phyloP scores from a whole-genome alignment of 352 stramenopile genomes.

The Globisporangium takayamanum region DNA sequence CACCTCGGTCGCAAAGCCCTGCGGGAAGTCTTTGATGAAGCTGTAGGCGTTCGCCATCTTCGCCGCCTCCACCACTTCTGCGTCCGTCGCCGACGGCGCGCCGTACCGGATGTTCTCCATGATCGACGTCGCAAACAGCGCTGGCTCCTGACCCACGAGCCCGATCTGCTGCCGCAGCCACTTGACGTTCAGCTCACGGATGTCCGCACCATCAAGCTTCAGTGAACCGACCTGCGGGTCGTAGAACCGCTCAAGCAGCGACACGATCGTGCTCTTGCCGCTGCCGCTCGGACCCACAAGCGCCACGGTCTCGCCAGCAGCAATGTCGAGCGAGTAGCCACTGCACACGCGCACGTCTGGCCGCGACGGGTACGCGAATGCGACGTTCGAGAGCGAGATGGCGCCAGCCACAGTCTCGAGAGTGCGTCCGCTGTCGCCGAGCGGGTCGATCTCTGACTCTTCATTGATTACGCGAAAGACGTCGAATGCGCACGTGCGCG shows the following conservation, averaged over 20 bases:
- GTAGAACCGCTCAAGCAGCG: constrained; percentile 9
- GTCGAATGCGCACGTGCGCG: constrained; percentile 43
- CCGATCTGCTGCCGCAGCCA: constrained; percentile 82
- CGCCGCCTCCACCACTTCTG: constrained; percentile 39
- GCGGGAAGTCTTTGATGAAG: constrained; percentile 89
- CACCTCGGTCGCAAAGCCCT: constrained; percentile 87
- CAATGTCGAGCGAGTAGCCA: constrained; percentile 53
- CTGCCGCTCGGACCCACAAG: constrained; percentile 11
- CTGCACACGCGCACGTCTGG: constrained; percentile 50
- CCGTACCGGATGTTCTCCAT: constrained; percentile 79
- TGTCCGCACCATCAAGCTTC: constrained; percentile 34
- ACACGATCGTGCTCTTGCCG: constrained; percentile 1
- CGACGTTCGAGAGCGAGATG: constrained; percentile 85
- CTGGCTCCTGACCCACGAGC: constrained; percentile 85
- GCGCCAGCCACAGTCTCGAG: constrained; percentile 21
- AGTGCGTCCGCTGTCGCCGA: constrained; percentile 21
- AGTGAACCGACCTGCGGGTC: constrained; percentile 35
- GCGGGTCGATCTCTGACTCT: constrained; percentile 49
- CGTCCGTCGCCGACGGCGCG: constrained; percentile 36
- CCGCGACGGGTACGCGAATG: constrained; percentile 56
- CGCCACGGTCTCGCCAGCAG: constrained; percentile 55
- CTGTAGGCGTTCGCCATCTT: constrained; percentile 80
- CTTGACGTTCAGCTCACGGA: constrained; percentile 72
- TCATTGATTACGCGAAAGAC: constrained; percentile 67
- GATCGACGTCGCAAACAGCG: constrained; percentile 34